Evolutionary conservation across 352 stramenopile species (phyloP).

Genomic region (Globisporangium heterothallicum): DNA sequence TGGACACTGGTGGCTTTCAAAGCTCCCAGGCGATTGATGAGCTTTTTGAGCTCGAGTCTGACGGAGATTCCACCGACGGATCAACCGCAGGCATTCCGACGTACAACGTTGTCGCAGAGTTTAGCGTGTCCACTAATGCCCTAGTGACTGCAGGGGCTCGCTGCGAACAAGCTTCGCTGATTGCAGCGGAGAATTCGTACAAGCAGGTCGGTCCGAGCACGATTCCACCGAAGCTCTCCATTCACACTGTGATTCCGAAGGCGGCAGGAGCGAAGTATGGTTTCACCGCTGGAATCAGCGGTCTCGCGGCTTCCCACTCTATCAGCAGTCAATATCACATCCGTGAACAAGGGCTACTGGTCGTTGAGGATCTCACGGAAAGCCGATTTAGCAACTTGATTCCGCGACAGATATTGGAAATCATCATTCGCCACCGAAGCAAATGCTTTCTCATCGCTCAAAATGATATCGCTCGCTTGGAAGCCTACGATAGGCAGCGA

Average conservation of each 20-base stretch:
- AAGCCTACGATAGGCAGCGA: slow-evolving; percentile 69
- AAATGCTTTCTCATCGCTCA: slow-evolving; percentile 74
- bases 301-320: slow-evolving; percentile 44
- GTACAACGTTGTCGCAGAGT: slow-evolving; percentile 67
- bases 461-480: slow-evolving; percentile 68
- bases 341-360: slow-evolving; percentile 69
- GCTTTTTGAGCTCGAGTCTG: slow-evolving; percentile 76
- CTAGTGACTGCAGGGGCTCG: slow-evolving; percentile 61
- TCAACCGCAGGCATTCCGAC: slow-evolving; percentile 24
- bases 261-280: slow-evolving; percentile 58
- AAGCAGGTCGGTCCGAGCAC: slow-evolving; percentile 55
- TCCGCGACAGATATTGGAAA: slow-evolving; percentile 74
- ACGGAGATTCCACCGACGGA: slow-evolving; percentile 36
- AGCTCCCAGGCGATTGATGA: slow-evolving; percentile 64
- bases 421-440: slow-evolving; percentile 68
- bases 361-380: slow-evolving; percentile 81
- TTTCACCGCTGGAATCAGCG: slow-evolving; percentile 44
- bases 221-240: slow-evolving; percentile 58
- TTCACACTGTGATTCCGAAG: slow-evolving; percentile 79
- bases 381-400: slow-evolving; percentile 83
- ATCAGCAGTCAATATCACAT: slow-evolving; percentile 87
- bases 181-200: slow-evolving; percentile 67
- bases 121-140: slow-evolving; percentile 59
- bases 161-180: slow-evolving; percentile 54
- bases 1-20: slow-evolving; percentile 22